phyloP scores from a whole-genome alignment of 1,284 basidiomycete species.

The Marasmius tenuissimus region DNA sequence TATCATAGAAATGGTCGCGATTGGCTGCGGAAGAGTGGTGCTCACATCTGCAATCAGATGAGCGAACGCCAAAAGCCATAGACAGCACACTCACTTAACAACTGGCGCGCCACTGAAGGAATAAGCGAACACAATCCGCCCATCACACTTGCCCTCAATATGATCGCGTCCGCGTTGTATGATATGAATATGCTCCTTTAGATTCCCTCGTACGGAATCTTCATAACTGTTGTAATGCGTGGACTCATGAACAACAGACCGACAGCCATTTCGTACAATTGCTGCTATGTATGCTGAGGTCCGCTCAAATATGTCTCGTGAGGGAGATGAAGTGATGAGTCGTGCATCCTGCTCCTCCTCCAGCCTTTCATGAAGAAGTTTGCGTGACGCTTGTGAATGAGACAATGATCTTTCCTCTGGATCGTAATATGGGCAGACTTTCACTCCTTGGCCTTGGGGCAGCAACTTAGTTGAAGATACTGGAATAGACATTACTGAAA shows the following conservation, averaged over 20 bases:
- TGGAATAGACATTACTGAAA: background rate
- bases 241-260: background rate
- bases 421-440: conserved; percentile 17
- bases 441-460: conserved; percentile 19
- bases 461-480: background rate
- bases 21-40: conserved; percentile 9
- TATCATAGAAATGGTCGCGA: conserved; percentile 17
- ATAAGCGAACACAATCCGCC: conserved; percentile 12
- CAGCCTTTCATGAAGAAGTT: conserved; percentile 7
- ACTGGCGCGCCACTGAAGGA: conserved; percentile 3
- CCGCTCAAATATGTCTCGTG: conserved; percentile 1
- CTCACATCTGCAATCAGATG: conserved; percentile 18
- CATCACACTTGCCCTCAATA: conserved; percentile 9
- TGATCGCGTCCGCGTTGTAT: background rate
- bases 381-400: conserved; percentile 13
- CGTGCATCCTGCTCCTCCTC: background rate
- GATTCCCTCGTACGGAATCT: background rate
- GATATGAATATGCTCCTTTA: background rate
- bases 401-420: background rate
- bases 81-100: conserved; percentile 1
- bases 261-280: background rate
- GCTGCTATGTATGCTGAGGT: conserved; percentile 6
- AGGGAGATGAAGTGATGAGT: background rate
- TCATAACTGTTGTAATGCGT: background rate
- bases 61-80: background rate